Evolutionary conservation across 208 protist genomes (phyloP).

Genomic region (Porcisia hertigi): DNA sequence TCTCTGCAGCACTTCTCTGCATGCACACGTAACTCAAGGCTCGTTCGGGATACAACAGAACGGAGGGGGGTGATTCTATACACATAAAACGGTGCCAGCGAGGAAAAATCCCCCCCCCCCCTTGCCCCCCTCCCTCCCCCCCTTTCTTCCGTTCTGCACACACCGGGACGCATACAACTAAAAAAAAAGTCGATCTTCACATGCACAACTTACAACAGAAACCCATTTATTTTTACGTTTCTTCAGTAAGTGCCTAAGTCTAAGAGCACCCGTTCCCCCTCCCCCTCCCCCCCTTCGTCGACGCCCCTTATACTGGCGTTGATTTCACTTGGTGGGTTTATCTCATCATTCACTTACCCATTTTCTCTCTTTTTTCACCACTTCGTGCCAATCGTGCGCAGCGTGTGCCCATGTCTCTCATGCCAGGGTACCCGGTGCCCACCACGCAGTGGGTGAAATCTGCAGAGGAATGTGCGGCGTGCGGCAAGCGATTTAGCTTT

Average conservation of each 20-base stretch:
- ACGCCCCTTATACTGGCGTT: too few species aligned
- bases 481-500: slow-evolving; percentile 57
- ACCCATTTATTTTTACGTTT: neutral
- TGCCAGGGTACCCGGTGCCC: slow-evolving; percentile 47
- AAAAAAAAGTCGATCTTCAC: neutral
- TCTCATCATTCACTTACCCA: neutral
- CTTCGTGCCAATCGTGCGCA: too few species aligned
- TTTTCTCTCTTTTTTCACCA: neutral
- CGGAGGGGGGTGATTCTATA: neutral
- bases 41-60: neutral
- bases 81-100: neutral
- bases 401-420: slow-evolving; percentile 12
- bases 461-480: slow-evolving; percentile 47
- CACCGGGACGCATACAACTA: neutral
- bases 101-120: neutral
- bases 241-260: too few species aligned
- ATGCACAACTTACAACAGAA: neutral
- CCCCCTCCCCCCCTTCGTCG: too few species aligned
- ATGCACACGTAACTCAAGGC: neutral
- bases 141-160: neutral
- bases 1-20: neutral
- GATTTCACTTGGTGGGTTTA: neutral
- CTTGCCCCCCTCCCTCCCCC: neutral
- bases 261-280: too few species aligned
- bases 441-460: slow-evolving; percentile 34